These are phyloP conservation scores for Phalaenopsis equestris DNA, from an alignment of 106 monocot genomes.

Conservation along the genomic window DNA sequence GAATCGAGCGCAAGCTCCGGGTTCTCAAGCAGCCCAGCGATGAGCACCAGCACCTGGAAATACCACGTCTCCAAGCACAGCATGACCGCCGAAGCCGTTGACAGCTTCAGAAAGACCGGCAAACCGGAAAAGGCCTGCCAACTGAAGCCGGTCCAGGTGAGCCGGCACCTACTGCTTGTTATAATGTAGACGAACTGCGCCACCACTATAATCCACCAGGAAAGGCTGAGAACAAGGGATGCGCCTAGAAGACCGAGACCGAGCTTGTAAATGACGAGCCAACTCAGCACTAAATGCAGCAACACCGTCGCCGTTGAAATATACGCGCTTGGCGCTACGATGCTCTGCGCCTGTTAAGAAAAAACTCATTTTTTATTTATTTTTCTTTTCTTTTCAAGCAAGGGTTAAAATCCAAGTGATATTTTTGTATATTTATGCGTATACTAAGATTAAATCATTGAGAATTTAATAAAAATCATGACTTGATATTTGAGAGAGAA, in stretches of 20 bases:
- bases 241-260: constrained; percentile 64
- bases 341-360: constrained; percentile 49
- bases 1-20: constrained; percentile 53
- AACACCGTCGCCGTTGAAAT: constrained; percentile 37
- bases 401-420: no score
- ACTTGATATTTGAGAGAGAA: no score
- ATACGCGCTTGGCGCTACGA: constrained; percentile 75
- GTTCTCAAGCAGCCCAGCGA: constrained; percentile 47
- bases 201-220: constrained; percentile 63
- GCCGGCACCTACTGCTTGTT: constrained; percentile 32
- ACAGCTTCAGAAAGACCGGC: constrained; percentile 45
- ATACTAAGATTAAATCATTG: no score
- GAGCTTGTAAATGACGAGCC: constrained; percentile 40
- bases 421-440: no score
- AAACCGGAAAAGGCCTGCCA: constrained; percentile 48
- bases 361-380: no score
- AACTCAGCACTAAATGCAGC: constrained; percentile 57
- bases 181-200: constrained; percentile 56
- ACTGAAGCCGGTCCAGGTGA: constrained; percentile 56
- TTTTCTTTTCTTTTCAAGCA: no score
- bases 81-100: constrained; percentile 60
- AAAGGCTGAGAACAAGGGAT: constrained; percentile 51
- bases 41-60: constrained; percentile 57
- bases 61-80: constrained; percentile 70
- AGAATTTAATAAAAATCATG: no score